These are phyloP conservation scores for Puccinia coronata DNA, from an alignment of 1,284 basidiomycete species.

Conservation along the genomic window DNA sequence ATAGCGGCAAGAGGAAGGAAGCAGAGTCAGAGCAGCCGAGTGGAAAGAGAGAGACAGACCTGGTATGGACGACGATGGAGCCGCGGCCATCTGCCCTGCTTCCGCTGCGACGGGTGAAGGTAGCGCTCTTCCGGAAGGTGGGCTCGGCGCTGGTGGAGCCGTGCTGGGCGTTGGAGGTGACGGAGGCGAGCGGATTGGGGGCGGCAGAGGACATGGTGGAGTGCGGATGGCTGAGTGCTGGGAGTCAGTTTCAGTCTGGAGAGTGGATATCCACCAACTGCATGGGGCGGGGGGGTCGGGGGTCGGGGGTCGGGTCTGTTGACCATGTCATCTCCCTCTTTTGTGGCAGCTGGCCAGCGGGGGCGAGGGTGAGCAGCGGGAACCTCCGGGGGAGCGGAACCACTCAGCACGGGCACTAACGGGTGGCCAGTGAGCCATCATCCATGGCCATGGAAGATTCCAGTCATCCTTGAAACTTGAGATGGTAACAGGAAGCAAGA, in stretches of 20 bases:
- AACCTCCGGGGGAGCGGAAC: too few relatives aligned
- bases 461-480: too few relatives aligned
- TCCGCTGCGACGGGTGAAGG: conserved; percentile 33
- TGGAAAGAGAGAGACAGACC: not conserved
- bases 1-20: not conserved
- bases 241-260: not conserved
- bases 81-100: conserved; percentile 31
- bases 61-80: conserved; percentile 42
- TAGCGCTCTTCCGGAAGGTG: conserved; percentile 22
- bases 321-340: too few relatives aligned
- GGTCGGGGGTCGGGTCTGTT: too few relatives aligned
- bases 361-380: too few relatives aligned
- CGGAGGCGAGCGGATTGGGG: not conserved
- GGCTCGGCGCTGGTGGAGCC: conserved; percentile 17
- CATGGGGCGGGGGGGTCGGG: too few relatives aligned
- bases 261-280: too few relatives aligned
- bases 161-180: not conserved
- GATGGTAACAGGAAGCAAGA: too few relatives aligned
- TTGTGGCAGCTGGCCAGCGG: too few relatives aligned
- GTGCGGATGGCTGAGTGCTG: not conserved
- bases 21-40: not conserved
- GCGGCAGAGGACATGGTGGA: conserved; percentile 19
- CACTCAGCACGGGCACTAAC: too few relatives aligned
- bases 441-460: too few relatives aligned
- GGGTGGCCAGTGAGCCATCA: too few relatives aligned